A percentile compares a stretch with the other conserved stretches of the same genome.
These are phyloP conservation scores for Cavenderia fasciculata DNA, from an alignment of 78 protist genomes.

Conservation along the genomic window DNA sequence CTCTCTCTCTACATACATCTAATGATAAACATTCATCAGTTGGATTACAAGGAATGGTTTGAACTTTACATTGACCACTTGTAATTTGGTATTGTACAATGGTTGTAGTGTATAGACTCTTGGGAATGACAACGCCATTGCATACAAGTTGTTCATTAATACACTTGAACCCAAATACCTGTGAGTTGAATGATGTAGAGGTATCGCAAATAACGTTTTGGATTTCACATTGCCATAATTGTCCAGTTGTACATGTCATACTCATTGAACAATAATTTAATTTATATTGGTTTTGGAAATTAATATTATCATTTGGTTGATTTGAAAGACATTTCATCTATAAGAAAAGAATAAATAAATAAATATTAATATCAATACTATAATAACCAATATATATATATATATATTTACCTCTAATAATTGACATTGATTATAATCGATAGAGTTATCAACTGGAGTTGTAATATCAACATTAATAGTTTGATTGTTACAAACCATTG, in stretches of 20 bases:
- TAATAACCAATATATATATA: background rate
- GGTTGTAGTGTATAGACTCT: background rate
- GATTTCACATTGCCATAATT: background rate
- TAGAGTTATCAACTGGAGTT: background rate
- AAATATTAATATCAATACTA: background rate
- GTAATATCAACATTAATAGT: background rate
- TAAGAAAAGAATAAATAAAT: background rate
- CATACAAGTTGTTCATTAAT: slow-evolving; percentile 3
- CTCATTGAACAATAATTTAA: background rate
- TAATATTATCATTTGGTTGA: background rate
- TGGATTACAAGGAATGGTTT: slow-evolving; percentile 6
- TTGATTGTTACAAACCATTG: slow-evolving; percentile 31
- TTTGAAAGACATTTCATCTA: slow-evolving; percentile 31
- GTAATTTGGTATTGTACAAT: slow-evolving; percentile 17
- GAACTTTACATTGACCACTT: slow-evolving; percentile 33
- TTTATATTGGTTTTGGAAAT: slow-evolving; percentile 17
- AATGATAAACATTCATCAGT: background rate
- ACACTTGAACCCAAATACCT: slow-evolving; percentile 45
- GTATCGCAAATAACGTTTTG: slow-evolving; percentile 10
- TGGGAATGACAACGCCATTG: slow-evolving; percentile 10
- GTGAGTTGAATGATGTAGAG: background rate
- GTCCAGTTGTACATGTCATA: background rate
- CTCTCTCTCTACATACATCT: background rate
- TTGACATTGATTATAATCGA: slow-evolving; percentile 20
- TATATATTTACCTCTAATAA: background rate